Evolutionary conservation across 495 filamentous ascomycete genomes (phyloP).

Genomic region (Aspergillus nanangensis): DNA sequence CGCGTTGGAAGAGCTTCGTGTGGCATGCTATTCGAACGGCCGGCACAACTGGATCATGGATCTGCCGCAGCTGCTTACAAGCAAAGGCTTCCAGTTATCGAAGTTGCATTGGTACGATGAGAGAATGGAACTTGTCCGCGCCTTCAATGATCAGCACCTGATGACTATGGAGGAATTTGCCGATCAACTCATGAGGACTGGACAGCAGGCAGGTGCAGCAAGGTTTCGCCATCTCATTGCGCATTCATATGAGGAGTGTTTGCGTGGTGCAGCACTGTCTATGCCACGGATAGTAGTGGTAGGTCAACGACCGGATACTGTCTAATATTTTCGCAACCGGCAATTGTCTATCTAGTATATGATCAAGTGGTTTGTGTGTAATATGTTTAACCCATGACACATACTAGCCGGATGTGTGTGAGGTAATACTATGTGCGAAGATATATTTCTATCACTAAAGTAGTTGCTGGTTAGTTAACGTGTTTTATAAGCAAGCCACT

Average conservation of each 20-base stretch:
- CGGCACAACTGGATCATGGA: conserved; percentile 15
- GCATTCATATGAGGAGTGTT: neutral
- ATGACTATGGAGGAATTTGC: conserved; percentile 12
- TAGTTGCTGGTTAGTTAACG: too few relatives aligned
- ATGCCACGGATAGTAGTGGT: conserved; percentile 4
- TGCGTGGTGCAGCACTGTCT: conserved; percentile 1
- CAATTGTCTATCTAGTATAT: too few relatives aligned
- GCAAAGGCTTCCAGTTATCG: conserved; percentile 6
- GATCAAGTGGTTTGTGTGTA: too few relatives aligned
- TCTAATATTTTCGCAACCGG: neutral
- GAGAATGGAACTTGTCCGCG: conserved; percentile 6
- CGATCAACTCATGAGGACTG: neutral
- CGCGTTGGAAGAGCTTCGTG: conserved; percentile 7
- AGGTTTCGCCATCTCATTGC: neutral
- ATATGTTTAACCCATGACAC: too few relatives aligned
- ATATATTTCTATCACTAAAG: too few relatives aligned
- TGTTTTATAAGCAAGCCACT: too few relatives aligned
- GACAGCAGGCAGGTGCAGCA: neutral
- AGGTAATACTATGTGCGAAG: neutral
- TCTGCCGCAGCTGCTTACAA: conserved; percentile 4
- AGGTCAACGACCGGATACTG: neutral
- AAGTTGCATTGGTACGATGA: conserved; percentile 7
- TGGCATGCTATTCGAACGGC: conserved; percentile 4
- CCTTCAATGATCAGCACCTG: conserved; percentile 11
- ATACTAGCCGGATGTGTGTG: too few relatives aligned